These are phyloP conservation scores for Medicago lupulina DNA, from an alignment of 306 rosid genomes.

Conservation along the genomic window DNA sequence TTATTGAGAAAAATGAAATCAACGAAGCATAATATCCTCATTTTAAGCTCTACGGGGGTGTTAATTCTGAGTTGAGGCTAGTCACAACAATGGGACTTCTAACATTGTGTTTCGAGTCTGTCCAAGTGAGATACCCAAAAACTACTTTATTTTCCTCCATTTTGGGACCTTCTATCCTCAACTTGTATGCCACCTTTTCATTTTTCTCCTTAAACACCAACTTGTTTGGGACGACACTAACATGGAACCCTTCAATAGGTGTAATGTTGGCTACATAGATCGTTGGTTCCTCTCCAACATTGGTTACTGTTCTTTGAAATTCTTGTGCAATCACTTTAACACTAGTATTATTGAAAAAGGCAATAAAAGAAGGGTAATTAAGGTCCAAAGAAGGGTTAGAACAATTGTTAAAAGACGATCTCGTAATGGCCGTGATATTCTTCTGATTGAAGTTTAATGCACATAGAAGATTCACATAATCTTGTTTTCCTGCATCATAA, in stretches of 20 bases:
- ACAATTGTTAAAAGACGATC: slow-evolving; percentile 49
- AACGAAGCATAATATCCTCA: background rate
- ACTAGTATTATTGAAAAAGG: slow-evolving; percentile 39
- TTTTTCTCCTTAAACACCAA: slow-evolving; percentile 57
- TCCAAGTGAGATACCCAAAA: slow-evolving; percentile 19
- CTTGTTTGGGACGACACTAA: slow-evolving; percentile 51
- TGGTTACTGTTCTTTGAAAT: slow-evolving; percentile 64
- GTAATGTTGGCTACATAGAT: slow-evolving; percentile 55
- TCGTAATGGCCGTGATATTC: slow-evolving; percentile 60
- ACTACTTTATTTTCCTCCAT: background rate
- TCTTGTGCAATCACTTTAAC: slow-evolving; percentile 31
- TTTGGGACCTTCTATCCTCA: slow-evolving; percentile 54
- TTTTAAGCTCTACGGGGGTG: background rate
- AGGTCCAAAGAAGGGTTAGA: slow-evolving; percentile 60
- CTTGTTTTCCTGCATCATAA: slow-evolving; percentile 55
- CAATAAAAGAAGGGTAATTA: slow-evolving; percentile 82
- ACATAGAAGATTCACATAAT: slow-evolving; percentile 74
- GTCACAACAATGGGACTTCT: slow-evolving; percentile 29
- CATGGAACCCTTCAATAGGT: slow-evolving; percentile 47
- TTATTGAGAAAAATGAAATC: background rate
- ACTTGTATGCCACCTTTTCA: slow-evolving; percentile 53
- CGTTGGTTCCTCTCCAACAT: slow-evolving; percentile 57
- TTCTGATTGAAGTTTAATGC: slow-evolving; percentile 58
- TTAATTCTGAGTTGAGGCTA: background rate
- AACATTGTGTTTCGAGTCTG: background rate